Base-by-base conservation (phyloP, 164 flowering plant genomes). In the Nymphaea thermarum region DNA sequence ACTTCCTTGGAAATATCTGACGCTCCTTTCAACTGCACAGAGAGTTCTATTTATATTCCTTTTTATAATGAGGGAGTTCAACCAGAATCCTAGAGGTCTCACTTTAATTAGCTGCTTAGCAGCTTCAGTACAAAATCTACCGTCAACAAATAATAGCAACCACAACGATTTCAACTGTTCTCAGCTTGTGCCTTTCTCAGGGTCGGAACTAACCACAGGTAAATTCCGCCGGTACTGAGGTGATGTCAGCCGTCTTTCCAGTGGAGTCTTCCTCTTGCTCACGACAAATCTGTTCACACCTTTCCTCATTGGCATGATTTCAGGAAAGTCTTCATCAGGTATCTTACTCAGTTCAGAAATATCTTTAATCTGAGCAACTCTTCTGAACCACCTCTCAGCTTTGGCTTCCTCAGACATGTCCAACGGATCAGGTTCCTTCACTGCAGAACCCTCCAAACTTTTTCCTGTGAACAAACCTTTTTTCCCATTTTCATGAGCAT, bases 341-440 rank as follows among this genome's bases (percentile, higher is more conserved):
- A 90, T 94, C 78, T 90, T 83, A 70, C 96, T 88, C 62, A 94
- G 83, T 78, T 94, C 98, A 3, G 98, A 90, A 43, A 91, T 91
- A 79, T 94, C 98, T 65, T 94, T 91, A 44, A 94, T 94, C 79
- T 91, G 96, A 42, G 96, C 90, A 67, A 86, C 96, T 43, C 99
- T 90, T 43, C 86, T 73, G 73, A 94, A 91, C 98, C 98, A 94
- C 70, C 99, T 87, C 76, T 91, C 87, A 6, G 96, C 86, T 69
- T 91, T 94, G 14, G 98, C 98, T 79, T 94, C 99, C 79, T 94
- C 98, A 2, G 99, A 94, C 99, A 94, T 94, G 79, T 94, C 99
- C 45, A 91, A 73, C 7, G 92, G 96, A 67, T 90, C 98, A 2
- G 86, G 77, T 68, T 94, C 96, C 73, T 80, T 86, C 75, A 94